Percentiles rank a stretch among this genome's conserved stretches.
Evolutionary conservation across 352 stramenopile genomes (phyloP).

Genomic region (Aphanomyces euteiches): DNA sequence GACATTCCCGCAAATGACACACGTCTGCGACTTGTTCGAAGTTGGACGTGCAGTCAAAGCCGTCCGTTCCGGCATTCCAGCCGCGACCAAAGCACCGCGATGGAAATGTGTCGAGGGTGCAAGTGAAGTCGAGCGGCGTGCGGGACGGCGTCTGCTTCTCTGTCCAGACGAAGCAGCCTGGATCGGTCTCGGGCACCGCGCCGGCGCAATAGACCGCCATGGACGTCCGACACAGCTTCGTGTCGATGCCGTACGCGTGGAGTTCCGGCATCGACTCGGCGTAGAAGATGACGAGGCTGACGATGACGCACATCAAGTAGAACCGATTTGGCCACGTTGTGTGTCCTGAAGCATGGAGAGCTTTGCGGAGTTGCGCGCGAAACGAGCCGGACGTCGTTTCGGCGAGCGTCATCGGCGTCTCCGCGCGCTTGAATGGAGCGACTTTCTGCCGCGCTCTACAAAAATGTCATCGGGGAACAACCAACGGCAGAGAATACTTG

Average conservation of each 20-base stretch:
- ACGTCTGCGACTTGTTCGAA: constrained; percentile 19
- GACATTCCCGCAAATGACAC: constrained; percentile 22
- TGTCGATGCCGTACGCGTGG: constrained; percentile 44
- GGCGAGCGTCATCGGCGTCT: neutral
- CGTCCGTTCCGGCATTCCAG: constrained; percentile 7
- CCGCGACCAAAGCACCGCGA: constrained; percentile 10
- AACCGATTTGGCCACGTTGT: constrained; percentile 47
- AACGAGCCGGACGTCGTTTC: constrained; percentile 28
- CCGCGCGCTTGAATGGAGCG: too few species aligned
- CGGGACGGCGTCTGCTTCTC: constrained; percentile 26
- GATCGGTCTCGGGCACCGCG: constrained; percentile 35
- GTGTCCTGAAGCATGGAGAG: constrained; percentile 8
- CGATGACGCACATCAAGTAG: constrained; percentile 50
- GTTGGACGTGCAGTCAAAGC: neutral
- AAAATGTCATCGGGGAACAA: too few species aligned
- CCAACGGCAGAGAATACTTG: too few species aligned
- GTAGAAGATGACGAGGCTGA: constrained; percentile 71
- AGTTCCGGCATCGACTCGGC: constrained; percentile 66
- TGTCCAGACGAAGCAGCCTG: constrained; percentile 47
- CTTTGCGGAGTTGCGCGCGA: constrained; percentile 9
- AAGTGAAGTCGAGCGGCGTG: constrained; percentile 48
- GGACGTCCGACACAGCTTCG: constrained; percentile 41
- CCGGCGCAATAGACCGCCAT: constrained; percentile 51
- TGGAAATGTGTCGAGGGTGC: constrained; percentile 24
- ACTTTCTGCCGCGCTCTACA: constrained; percentile 8